Base-by-base conservation (phyloP, 805 yeast genomes). In the Candida broadrunensis region DNA sequence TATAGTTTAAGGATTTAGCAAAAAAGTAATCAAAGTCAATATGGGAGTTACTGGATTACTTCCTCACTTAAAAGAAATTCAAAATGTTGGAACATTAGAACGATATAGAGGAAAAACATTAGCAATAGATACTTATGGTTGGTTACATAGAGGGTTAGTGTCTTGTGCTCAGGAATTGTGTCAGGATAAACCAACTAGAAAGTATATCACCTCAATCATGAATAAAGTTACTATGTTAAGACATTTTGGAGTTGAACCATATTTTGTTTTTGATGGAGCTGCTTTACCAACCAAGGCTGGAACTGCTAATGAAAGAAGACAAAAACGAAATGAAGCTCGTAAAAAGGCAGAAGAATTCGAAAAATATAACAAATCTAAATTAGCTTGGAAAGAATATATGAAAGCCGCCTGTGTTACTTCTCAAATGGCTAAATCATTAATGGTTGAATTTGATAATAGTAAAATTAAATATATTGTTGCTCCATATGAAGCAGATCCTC, bases 401-500 rank as follows among this genome's bases (percentile, higher is more conserved):
- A 85, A 85, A 60, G 83, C 93, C 29, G 85, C 95, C 4, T 90
- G 85, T 51, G 85, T 93, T 11, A 85, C 96, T 2, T 88, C 96
- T 1, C 80, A 80, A 47, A 89, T 93, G 93, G 97, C 97, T 4
- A 86, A 86, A 51, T 75, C 88, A 11, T 72, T 91, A 11, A 88
- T 90, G 56, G 85, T 83, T 31, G 83, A 77, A 52, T 71, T 95
- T 46, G 81, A 80, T 49, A 48, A 58, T 12, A 68, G 74, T 35
- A 61, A 63, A 1, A 79, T 93, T 36, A 75, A 72, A 44, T 91
- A 78, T 52, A 77, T 93, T 6, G 99, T 93, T 7, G 98, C 99
- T 0, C 99, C 99, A 0, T 93, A 88, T 58, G 99, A 93, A 64
- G 99, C 99, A 0, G 99, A 93, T 60, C 85, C 99, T 1, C 99